Conservation (phyloP, 1,284 basidiomycete species). For the Tilletia caries region DNA sequence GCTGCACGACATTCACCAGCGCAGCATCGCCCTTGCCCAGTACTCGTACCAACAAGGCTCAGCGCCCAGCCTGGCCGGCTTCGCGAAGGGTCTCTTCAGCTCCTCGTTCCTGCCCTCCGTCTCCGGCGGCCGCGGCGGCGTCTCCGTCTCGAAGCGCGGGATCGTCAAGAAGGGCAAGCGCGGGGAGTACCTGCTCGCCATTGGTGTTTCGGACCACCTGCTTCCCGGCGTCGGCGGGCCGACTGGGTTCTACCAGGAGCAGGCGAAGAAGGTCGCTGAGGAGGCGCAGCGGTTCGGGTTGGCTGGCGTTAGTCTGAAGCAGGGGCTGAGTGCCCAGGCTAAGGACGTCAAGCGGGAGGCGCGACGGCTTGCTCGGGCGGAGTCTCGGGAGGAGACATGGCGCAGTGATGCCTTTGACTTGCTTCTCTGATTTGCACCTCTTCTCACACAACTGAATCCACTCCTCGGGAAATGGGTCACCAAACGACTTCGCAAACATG, state of each 20-base stretch:
- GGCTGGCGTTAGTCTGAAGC: slow-evolving; percentile 20
- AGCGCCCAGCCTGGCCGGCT: slow-evolving; percentile 55
- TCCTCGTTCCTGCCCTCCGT: slow-evolving; percentile 30
- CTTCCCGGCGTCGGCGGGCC: slow-evolving; percentile 53
- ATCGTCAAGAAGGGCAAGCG: slow-evolving; percentile 56
- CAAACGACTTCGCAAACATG: too few relatives aligned
- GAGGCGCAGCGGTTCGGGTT: slow-evolving; percentile 28
- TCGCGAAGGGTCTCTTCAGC: slow-evolving; percentile 57
- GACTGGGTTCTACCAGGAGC: slow-evolving; percentile 49
- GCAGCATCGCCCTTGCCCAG: slow-evolving; percentile 56
- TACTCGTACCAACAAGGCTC: slow-evolving; percentile 39
- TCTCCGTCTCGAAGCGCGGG: slow-evolving; percentile 52
- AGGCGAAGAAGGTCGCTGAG: slow-evolving; percentile 51
- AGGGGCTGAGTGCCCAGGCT: slow-evolving; percentile 25
- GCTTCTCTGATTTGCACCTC: neutral
- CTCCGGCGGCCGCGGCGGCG: slow-evolving; percentile 11
- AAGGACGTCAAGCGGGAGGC: slow-evolving; percentile 48
- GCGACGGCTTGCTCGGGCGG: slow-evolving; percentile 51
- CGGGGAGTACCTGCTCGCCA: slow-evolving; percentile 57
- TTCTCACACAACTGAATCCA: neutral
- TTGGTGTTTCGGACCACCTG: slow-evolving; percentile 57
- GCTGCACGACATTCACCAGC: slow-evolving; percentile 55
- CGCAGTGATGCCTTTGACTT: slow-evolving; percentile 54
- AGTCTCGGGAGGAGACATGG: slow-evolving; percentile 55
- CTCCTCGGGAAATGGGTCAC: too few relatives aligned